Conservation (phyloP, 352 stramenopile species). For the Globisporangium solare region DNA sequence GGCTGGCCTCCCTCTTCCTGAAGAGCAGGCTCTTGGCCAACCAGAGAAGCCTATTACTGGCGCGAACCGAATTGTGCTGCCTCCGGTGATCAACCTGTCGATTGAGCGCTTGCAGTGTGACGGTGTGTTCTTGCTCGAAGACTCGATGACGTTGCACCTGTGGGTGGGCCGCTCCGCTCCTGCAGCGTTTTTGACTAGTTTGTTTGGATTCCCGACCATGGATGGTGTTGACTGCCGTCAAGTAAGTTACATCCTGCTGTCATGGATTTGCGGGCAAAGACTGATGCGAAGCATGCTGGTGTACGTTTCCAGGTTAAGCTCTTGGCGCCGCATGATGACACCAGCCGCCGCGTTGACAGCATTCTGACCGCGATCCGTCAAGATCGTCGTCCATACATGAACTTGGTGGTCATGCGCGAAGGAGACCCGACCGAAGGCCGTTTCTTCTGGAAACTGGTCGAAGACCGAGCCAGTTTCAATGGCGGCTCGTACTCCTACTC, state of each 20-base stretch:
- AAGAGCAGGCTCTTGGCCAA: conserved; percentile 27
- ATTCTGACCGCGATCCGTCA: conserved; percentile 90
- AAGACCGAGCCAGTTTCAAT: conserved; percentile 97
- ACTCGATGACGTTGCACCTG: conserved; percentile 94
- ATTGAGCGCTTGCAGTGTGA: conserved; percentile 91
- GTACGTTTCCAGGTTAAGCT: conserved; percentile 51
- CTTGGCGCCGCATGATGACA: conserved; percentile 81
- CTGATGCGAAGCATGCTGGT: neutral
- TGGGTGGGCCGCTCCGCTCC: conserved; percentile 94
- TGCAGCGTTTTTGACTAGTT: conserved; percentile 77
- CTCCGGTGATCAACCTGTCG: conserved; percentile 92
- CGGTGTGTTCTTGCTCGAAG: conserved; percentile 97
- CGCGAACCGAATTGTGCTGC: conserved; percentile 78
- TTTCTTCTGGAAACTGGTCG: conserved; percentile 97
- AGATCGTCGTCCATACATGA: conserved; percentile 77
- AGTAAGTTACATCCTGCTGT: conserved; percentile 23
- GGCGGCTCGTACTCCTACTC: conserved; percentile 97
- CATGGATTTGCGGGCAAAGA: neutral
- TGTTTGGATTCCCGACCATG: conserved; percentile 94
- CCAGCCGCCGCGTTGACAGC: conserved; percentile 74
- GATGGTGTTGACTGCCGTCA: conserved; percentile 92
- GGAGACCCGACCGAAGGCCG: conserved; percentile 91
- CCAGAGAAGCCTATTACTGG: conserved; percentile 55
- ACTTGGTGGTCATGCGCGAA: conserved; percentile 92
- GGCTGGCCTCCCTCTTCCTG: conserved; percentile 69